Evolutionary conservation across 495 filamentous ascomycete species (phyloP), one percentile per base, ranked within the genome.

Genomic region (Tuber magnatum): DNA sequence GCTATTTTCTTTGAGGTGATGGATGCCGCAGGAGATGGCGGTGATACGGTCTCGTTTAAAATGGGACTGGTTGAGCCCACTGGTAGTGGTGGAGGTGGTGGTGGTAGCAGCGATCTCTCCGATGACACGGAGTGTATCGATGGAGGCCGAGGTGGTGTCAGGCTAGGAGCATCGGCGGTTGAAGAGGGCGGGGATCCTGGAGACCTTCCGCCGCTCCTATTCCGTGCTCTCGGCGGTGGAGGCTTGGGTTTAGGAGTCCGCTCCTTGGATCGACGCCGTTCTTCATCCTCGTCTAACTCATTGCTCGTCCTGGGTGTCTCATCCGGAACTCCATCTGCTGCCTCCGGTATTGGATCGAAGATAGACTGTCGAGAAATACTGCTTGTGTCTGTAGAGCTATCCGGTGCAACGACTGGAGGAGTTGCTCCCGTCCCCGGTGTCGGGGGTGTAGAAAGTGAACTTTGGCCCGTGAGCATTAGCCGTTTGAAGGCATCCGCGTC

Each of bases 401-500:
- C 78, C 22, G 73, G 32, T 20, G 75, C 38, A 68, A 51, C n/a
- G 35, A 24, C 48, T n/a, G 73, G 61, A 39, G 73, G 76, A 39
- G 69, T 68, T 35, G 35, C 35, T 20, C 71, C 40, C n/a, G 68
- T 38, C 41, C 44, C 51, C 12, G 71, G 32, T 24, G 74, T 24
- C 72, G 56, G 43, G 18, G 35, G 51, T 69, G 39, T 20, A 22
- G 32, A 42, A 24, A 43, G 75, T 43, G 46, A 38, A n/a, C 71
- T 69, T 70, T 78, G 71, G 9, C 78, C 79, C 0, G 78, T 81
- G 3, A 82, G 74, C 78, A 82, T 82, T 32, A 82, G 71, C 2
- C 77, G 73, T 42, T 82, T 82, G 76, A 82, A 82, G 1, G 78
- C 76, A 24, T 82, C 81, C 1, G 75, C 80, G 42, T 82, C 81